Evolutionary conservation across 495 filamentous ascomycete genomes (phyloP), one percentile per base, ranked within the genome.

Genomic region (Neurospora sp.): DNA sequence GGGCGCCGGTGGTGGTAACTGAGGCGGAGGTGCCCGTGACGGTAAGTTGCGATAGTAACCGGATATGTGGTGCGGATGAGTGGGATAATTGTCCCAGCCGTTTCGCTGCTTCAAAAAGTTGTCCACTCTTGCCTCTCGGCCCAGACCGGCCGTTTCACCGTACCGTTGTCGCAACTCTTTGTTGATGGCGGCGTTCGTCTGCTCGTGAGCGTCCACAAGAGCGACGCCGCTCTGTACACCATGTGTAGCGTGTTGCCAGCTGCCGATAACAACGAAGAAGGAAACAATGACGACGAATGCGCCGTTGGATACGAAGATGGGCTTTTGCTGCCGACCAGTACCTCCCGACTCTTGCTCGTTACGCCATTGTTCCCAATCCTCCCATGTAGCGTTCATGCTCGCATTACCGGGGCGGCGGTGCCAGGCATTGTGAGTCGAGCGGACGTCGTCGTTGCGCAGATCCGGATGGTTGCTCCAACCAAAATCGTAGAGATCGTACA

Each of bases 291-390:
- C 80, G 18, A 90, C 81, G 77, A 99, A 98, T n/a, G 87, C 87
- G 20, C 87, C 84, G 75, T 97, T 96, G 41, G 91, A 91, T 73
- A 91, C 84, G 76, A 87, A 91, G 44, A 91, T 78, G n/a, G 91
- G 87, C 68, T 88, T 81, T 68, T 90, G 88, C 53, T 87, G 82
- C 44, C 78, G 81, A 53, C 86, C 84, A 37, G 53, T 65, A 14
- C 53, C 53, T 35, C 53, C 53, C 22, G 22, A 65, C 48, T 84
- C 80, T 39, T 78, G 78, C 41, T 88, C 84, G 31, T 88, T 83
- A 76, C 93, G 88, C 91, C 92, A 99, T 48, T 86, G 86, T 82
- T 99, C 94, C 96, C 96, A 99, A 79, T 99, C 96, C 78, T 99
- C 96, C 96, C 96, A 99, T 0, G 95, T 99, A 14, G 93, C 96